Base-by-base conservation (phyloP, 2,329 filamentous ascomycete species). In the Fusarium secorum region DNA sequence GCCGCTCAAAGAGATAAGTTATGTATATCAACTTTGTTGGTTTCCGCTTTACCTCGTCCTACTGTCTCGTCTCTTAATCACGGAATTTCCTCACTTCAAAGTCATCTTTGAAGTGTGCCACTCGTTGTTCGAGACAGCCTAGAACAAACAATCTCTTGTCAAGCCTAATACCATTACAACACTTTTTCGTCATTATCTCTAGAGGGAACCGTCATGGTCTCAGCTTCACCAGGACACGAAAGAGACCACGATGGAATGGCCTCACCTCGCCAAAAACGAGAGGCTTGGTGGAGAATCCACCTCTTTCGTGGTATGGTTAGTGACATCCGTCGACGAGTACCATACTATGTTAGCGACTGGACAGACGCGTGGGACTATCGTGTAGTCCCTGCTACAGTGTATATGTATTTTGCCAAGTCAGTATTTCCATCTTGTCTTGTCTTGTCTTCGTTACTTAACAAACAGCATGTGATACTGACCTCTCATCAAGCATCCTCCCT, bases 401-500 rank as follows among this genome's bases (percentile, higher is more conserved):
- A 97, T 81, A 97, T 97, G 93, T 97, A 96, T 83, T 97, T 97
- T 86, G 93, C 94, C 70, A 97, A 97, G 93, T 95, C 86, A 68
- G 85, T 72, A 24, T 58, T 20, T 53, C 49, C 15, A 24, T 36
- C 24, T 38, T 51, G 24, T 17, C 26, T 38, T 51, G 24, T 17
- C 26, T 36, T 53, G 30, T 24, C 46, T 33, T 36, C 8, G 24
- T 20, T 28, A 20, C 35, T 30, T 15, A 4, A 15, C 5, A 33
- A 11, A 36, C 13, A 24, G n/a, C 28, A n/a, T 20, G n/a, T 55
- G 56, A 35, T 14, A 22, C 73, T 74, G 39, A 74, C 65, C 48
- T 22, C 15, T 8, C 17, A 76, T 11, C 20, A 55, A 96, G 93
- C 82, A 96, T 97, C 76, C 82, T 97, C 17, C 94, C 94, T 2